Percentiles rank a stretch among this genome's conserved stretches.
phyloP scores from a whole-genome alignment of 371 early-diverging fungal species.

The Synchytrium microbalum region DNA sequence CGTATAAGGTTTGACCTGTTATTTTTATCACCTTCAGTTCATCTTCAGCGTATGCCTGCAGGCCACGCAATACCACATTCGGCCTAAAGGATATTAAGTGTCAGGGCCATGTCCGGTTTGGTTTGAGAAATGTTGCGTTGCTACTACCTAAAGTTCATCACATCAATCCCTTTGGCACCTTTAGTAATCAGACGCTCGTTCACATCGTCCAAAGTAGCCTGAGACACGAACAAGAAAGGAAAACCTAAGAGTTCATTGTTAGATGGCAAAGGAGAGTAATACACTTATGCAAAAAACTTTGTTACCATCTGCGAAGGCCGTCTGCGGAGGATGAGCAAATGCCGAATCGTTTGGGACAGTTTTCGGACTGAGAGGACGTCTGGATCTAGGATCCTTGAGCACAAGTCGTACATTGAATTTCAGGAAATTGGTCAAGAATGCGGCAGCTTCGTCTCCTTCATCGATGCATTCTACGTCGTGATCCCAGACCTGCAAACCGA shows the following conservation, averaged over 20 bases:
- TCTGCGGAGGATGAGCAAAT: conserved; percentile 19
- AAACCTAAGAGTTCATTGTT: too few species aligned
- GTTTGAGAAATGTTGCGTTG: too few species aligned
- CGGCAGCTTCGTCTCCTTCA: conserved; percentile 29
- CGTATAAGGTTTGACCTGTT: neutral
- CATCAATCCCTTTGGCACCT: neutral
- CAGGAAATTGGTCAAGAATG: conserved; percentile 25
- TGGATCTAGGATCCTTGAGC: conserved; percentile 17
- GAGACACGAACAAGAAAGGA: conserved; percentile 30
- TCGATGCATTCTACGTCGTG: conserved; percentile 19
- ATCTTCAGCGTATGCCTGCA: conserved; percentile 17
- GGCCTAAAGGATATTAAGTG: conserved; percentile 31
- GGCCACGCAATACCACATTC: conserved; percentile 26
- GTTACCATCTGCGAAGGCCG: conserved; percentile 34
- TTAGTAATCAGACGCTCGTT: conserved; percentile 7
- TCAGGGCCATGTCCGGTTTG: too few species aligned
- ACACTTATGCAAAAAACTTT: neutral
- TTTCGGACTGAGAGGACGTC: conserved; percentile 11
- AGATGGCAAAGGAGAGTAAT: too few species aligned
- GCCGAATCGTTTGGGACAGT: conserved; percentile 17
- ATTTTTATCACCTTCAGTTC: neutral
- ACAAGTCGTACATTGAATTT: conserved; percentile 19
- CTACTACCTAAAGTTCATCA: neutral
- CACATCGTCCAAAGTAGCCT: conserved; percentile 21
- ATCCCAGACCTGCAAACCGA: conserved; percentile 20